phyloP scores from a whole-genome alignment of 2,329 filamentous ascomycete genomes.

The Ophioceras dolichostomum region DNA sequence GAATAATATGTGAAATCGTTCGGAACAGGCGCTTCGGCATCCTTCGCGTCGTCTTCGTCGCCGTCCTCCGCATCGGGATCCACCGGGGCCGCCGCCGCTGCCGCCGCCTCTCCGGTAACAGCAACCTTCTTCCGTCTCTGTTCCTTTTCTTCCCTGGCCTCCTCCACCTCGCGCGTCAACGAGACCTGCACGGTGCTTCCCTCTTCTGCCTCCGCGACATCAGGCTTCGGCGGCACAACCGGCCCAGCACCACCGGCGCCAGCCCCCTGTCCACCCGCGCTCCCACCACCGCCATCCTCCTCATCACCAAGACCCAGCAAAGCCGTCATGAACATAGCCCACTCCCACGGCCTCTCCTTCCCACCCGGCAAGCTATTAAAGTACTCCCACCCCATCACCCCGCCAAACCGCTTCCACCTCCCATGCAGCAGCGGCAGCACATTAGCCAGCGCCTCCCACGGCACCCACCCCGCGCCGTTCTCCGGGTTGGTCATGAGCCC shows the following conservation, averaged over 20 bases:
- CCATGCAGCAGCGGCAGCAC: conserved; percentile 44
- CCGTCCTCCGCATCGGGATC: conserved; percentile 13
- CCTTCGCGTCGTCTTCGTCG: conserved; percentile 7
- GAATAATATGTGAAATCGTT: conserved; percentile 17
- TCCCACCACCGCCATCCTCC: conserved; percentile 11
- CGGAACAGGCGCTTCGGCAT: conserved; percentile 12
- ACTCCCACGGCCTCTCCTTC: conserved; percentile 52
- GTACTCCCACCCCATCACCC: conserved; percentile 82
- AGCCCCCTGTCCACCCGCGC: conserved; percentile 2
- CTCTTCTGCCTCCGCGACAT: too few relatives aligned
- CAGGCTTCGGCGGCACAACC: background rate
- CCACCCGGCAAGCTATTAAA: conserved; percentile 59
- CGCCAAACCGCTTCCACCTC: conserved; percentile 56
- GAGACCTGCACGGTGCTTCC: too few relatives aligned
- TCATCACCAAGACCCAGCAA: too few relatives aligned
- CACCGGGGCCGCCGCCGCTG: conserved; percentile 4
- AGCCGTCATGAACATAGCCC: conserved; percentile 53
- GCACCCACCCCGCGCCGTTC: conserved; percentile 57
- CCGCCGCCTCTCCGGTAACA: background rate
- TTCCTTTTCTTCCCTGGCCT: background rate
- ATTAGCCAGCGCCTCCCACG: conserved; percentile 40
- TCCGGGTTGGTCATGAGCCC: conserved; percentile 63
- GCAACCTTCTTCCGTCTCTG: background rate
- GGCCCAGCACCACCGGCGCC: conserved; percentile 1
- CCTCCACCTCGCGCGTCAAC: too few relatives aligned